A percentile compares a stretch with the other conserved stretches of the same genome.
These are phyloP conservation scores for Eucalyptus regnans DNA, from an alignment of 345 rosid genomes.

Conservation along the genomic window DNA sequence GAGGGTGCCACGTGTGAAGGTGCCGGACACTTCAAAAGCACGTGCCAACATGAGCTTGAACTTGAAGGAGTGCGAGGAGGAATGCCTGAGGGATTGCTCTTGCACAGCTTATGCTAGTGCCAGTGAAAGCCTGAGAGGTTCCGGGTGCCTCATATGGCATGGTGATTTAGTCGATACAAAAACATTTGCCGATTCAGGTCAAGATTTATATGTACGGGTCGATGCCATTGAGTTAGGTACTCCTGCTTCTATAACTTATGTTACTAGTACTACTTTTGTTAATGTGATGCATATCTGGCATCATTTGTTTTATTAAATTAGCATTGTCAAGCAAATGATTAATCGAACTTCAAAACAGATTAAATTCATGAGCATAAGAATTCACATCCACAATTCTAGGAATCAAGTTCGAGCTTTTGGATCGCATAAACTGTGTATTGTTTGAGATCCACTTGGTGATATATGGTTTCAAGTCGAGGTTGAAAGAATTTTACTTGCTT, in stretches of 20 bases:
- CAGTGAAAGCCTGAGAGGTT: constrained; percentile 13
- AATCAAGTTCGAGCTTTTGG: neutral
- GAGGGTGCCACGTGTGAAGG: constrained; percentile 20
- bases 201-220: constrained; percentile 34
- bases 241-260: neutral
- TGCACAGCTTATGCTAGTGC: constrained; percentile 48
- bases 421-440: neutral
- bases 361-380: neutral
- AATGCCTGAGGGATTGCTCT: constrained; percentile 37
- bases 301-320: neutral
- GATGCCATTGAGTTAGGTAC: constrained; percentile 43
- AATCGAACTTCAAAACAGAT: neutral
- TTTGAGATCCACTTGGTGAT: neutral
- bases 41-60: constrained; percentile 23
- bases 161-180: constrained; percentile 29
- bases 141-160: constrained; percentile 51
- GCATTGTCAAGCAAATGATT: neutral
- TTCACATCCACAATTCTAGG: neutral
- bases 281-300: neutral
- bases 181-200: constrained; percentile 23
- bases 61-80: constrained; percentile 16
- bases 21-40: constrained; percentile 36
- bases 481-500: neutral
- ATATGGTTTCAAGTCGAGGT: neutral
- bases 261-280: neutral